Evolutionary conservation across 1,139 yeast genomes (phyloP), one percentile per base, ranked within the genome.

Genomic region (Suhomyces terraborum): DNA sequence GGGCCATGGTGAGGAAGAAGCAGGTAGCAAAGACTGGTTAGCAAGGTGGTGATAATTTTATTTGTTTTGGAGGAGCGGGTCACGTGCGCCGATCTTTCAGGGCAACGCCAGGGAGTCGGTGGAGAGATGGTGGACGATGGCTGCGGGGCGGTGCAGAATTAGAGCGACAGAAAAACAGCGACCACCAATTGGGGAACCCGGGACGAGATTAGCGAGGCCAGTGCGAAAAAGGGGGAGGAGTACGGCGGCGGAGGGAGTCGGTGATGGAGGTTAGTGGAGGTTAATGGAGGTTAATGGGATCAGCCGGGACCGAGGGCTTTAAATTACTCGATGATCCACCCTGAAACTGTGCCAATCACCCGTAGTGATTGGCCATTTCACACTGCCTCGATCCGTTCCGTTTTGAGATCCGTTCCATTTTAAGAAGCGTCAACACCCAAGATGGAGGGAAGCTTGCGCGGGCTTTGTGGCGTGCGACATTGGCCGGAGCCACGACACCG

Each of bases 1-100:
- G 65, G 16, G 69, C 60, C 67, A 64, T 64, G 37, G 26, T 25
- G 30, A 20, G 27, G 28, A 20, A 32, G 29, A 29, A 36, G 19
- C 20, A 18, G 14, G 26, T 21, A 26, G 32, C 20, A 35, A 35
- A 28, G 22, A 21, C 29, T 10, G 34, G 19, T 16, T 4, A 23
- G 9, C 10, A 22, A 22, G 25, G 10, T 23, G n/a, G n/a, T n/a
- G n/a, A 22, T 40, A 40, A 35, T 40, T 40, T 40, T 35, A 35
- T 22, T 31, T 40, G 33, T 23, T 32, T 31, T 6, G 18, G 21
- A 13, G 39, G 19, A n/a, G 32, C 13, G 9, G 34, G 34, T 36
- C 43, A 40, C 43, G 43, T 40, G 43, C 30, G 20, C 20, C 9
- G 24, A 18, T 19, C 32, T 29, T 14, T 8, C 9, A 16, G 30